Evolutionary conservation across 345 rosid species (phyloP).

Genomic region (Hibiscus syriacus): DNA sequence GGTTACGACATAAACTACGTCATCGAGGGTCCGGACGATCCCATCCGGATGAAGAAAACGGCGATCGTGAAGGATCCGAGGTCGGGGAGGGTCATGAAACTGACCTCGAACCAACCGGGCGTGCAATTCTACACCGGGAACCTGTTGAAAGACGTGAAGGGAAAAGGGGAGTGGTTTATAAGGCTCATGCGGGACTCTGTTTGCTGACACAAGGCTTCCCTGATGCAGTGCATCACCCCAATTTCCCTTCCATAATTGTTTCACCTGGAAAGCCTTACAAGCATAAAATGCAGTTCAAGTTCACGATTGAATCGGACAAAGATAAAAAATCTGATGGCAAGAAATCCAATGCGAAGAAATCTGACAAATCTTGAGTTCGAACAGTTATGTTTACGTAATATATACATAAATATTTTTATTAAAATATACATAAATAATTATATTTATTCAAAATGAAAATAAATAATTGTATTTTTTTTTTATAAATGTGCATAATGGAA

Average conservation of each 20-base stretch:
- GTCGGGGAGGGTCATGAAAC: constrained; percentile 72
- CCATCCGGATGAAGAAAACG: constrained; percentile 32
- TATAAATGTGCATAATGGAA: too few relatives aligned
- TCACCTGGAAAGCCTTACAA: constrained; percentile 41
- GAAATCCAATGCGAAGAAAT: too few relatives aligned
- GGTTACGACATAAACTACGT: constrained; percentile 86
- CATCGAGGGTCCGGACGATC: constrained; percentile 23
- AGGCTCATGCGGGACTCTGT: constrained; percentile 42
- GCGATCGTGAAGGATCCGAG: constrained; percentile 47
- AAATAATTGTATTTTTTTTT: too few relatives aligned
- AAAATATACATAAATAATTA: too few relatives aligned
- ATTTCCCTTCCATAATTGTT: constrained; percentile 76
- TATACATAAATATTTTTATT: too few relatives aligned
- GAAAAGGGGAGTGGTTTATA: constrained; percentile 55
- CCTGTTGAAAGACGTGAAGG: constrained; percentile 31
- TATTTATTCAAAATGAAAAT: too few relatives aligned
- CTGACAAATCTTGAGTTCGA: too few relatives aligned
- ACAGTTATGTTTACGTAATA: too few relatives aligned
- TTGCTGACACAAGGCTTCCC: constrained; percentile 88
- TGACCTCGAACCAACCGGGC: constrained; percentile 60
- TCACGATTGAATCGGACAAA: constrained; percentile 31
- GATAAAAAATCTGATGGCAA: neutral
- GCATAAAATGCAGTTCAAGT: constrained; percentile 64
- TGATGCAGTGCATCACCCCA: constrained; percentile 61
- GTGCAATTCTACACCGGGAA: constrained; percentile 71